phyloP scores from a whole-genome alignment of 208 protist genomes.

The Naegleria gruberi region DNA sequence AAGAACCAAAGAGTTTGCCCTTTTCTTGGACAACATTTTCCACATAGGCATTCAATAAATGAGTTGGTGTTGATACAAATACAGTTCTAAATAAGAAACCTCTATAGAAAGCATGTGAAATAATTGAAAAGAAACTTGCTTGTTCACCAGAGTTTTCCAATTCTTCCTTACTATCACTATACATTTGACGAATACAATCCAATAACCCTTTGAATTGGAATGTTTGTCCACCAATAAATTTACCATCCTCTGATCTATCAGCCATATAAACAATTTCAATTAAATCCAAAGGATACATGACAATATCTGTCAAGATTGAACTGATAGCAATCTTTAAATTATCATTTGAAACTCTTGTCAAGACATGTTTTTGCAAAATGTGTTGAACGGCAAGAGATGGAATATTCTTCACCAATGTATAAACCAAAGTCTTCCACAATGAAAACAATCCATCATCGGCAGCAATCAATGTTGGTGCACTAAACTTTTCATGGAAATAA shows the following conservation, averaged over 20 bases:
- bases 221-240: background rate
- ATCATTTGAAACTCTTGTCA: background rate
- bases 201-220: background rate
- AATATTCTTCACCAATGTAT: background rate
- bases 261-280: background rate
- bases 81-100: background rate
- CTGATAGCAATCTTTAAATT: background rate
- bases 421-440: background rate
- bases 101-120: background rate
- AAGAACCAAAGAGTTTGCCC: background rate
- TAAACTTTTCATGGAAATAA: background rate
- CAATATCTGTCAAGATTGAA: background rate
- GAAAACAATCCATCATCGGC: background rate
- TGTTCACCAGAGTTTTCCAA: background rate
- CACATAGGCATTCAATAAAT: background rate
- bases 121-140: background rate
- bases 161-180: background rate
- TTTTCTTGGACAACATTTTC: background rate
- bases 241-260: background rate
- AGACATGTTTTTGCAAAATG: background rate
- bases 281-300: background rate
- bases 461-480: background rate
- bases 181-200: background rate
- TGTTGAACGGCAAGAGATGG: background rate
- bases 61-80: background rate